phyloP scores from a whole-genome alignment of 257 asterid genomes.

The Eucommia ulmoides region DNA sequence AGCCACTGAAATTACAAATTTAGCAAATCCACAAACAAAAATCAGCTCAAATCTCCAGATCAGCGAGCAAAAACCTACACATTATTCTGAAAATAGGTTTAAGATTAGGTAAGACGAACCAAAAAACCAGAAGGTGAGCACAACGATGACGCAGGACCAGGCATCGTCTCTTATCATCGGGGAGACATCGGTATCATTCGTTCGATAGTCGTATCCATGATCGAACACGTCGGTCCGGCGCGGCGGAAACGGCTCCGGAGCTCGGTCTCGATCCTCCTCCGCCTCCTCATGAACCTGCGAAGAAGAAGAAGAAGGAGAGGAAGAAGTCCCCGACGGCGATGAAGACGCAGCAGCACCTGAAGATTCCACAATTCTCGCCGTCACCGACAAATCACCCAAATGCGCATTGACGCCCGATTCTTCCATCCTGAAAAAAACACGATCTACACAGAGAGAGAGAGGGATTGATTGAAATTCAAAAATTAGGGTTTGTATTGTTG shows the following conservation, averaged over 20 bases:
- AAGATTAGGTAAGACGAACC: slow-evolving; percentile 18
- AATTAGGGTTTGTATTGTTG: too few species aligned
- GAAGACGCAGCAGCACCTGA: slow-evolving; percentile 23
- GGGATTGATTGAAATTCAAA: too few species aligned
- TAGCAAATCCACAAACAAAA: neutral
- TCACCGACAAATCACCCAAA: slow-evolving; percentile 5
- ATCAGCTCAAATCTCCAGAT: neutral
- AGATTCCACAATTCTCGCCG: slow-evolving; percentile 12
- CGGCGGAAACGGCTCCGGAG: slow-evolving; percentile 54
- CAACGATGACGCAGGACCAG: slow-evolving; percentile 44
- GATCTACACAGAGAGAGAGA: neutral
- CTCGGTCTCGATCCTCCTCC: slow-evolving; percentile 27
- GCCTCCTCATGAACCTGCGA: slow-evolving; percentile 2
- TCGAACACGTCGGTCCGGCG: slow-evolving; percentile 15
- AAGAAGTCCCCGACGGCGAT: too few species aligned
- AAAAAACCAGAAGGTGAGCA: slow-evolving; percentile 42
- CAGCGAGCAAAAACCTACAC: neutral
- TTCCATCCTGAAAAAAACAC: slow-evolving; percentile 8
- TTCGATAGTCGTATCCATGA: slow-evolving; percentile 1
- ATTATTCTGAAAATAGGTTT: neutral
- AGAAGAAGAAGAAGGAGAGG: neutral
- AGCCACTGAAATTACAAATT: slow-evolving; percentile 33
- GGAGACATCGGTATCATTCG: slow-evolving; percentile 13
- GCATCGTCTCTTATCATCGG: slow-evolving; percentile 24
- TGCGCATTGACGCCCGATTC: slow-evolving; percentile 2